phyloP scores from a whole-genome alignment of 2,329 filamentous ascomycete genomes.

The Diaporthe sp. region DNA sequence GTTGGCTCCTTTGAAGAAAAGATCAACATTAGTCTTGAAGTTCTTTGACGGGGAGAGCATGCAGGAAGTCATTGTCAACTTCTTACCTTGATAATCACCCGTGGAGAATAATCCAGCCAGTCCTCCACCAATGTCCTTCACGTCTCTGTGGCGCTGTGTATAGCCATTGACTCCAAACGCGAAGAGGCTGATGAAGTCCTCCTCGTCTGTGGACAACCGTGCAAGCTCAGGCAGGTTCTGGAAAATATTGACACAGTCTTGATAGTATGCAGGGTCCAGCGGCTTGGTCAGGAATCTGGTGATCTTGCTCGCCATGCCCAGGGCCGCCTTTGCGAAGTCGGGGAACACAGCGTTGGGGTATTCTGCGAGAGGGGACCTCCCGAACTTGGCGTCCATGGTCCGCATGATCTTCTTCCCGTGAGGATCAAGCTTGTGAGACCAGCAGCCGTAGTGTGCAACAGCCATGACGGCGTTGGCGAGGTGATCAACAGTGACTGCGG shows the following conservation, averaged over 20 bases:
- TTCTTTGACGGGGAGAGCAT: not conserved
- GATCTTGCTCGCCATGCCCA: slow-evolving; percentile 33
- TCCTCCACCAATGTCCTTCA: slow-evolving; percentile 36
- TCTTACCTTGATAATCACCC: slow-evolving; percentile 37
- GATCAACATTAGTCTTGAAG: not conserved
- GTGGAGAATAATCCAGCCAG: slow-evolving; percentile 38
- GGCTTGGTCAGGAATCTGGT: slow-evolving; percentile 38
- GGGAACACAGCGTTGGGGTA: slow-evolving; percentile 12
- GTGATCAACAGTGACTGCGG: slow-evolving; percentile 38
- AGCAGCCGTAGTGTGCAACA: slow-evolving; percentile 43
- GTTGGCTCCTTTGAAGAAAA: slow-evolving; percentile 28
- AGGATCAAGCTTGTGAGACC: slow-evolving; percentile 32
- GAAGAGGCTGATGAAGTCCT: slow-evolving; percentile 41
- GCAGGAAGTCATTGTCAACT: not conserved
- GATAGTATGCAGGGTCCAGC: slow-evolving; percentile 32
- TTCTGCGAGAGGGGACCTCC: not conserved
- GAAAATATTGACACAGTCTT: slow-evolving; percentile 23
- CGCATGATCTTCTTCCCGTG: slow-evolving; percentile 32
- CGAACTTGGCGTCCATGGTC: slow-evolving; percentile 26
- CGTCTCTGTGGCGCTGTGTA: slow-evolving; percentile 39
- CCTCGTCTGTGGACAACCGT: slow-evolving; percentile 17
- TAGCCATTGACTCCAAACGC: slow-evolving; percentile 41
- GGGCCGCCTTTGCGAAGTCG: slow-evolving; percentile 18
- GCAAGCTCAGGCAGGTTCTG: slow-evolving; percentile 8
- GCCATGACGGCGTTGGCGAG: slow-evolving; percentile 42